phyloP scores from a whole-genome alignment of 2,329 filamentous ascomycete genomes.

The Lasiodiplodia theobromae region DNA sequence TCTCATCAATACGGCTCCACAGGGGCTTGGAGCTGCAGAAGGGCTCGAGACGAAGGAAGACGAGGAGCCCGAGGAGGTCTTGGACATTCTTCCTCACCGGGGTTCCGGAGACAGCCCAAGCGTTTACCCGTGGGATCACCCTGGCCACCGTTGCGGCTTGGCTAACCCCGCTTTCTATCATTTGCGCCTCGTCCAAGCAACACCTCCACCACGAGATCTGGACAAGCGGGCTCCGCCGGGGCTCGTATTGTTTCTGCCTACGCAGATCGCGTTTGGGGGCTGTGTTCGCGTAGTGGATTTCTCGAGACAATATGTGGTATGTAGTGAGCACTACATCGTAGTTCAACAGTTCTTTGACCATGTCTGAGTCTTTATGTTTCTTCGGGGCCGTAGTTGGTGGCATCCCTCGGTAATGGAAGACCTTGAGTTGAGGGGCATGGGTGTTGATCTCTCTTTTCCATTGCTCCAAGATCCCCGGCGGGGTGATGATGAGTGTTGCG shows the following conservation, averaged over 20 bases:
- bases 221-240: slow-evolving; percentile 75
- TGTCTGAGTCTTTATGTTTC: slow-evolving; percentile 44
- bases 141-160: slow-evolving; percentile 82
- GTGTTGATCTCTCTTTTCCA: slow-evolving; percentile 67
- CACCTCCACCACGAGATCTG: slow-evolving; percentile 89
- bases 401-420: slow-evolving; percentile 65
- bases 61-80: slow-evolving; percentile 80
- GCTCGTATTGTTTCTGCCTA: slow-evolving; percentile 67
- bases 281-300: slow-evolving; percentile 77
- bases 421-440: slow-evolving; percentile 64
- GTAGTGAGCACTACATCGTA: slow-evolving; percentile 68
- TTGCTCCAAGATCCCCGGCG: slow-evolving; percentile 66
- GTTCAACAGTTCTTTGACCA: slow-evolving; percentile 56
- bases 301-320: slow-evolving; percentile 74
- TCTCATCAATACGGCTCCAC: slow-evolving; percentile 75
- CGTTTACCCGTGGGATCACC: slow-evolving; percentile 80
- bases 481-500: slow-evolving; percentile 69
- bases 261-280: slow-evolving; percentile 76
- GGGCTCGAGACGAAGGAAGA: slow-evolving; percentile 81
- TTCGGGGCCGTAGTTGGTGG: slow-evolving; percentile 37
- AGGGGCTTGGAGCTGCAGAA: slow-evolving; percentile 69
- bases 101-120: slow-evolving; percentile 93
- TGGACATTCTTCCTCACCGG: slow-evolving; percentile 80
- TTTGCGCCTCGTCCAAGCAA: slow-evolving; percentile 78
- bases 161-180: slow-evolving; percentile 88